Percentiles rank a stretch among this genome's conserved stretches.
Conservation (phyloP, 352 stramenopile species). For the Phytophthora capsici region DNA sequence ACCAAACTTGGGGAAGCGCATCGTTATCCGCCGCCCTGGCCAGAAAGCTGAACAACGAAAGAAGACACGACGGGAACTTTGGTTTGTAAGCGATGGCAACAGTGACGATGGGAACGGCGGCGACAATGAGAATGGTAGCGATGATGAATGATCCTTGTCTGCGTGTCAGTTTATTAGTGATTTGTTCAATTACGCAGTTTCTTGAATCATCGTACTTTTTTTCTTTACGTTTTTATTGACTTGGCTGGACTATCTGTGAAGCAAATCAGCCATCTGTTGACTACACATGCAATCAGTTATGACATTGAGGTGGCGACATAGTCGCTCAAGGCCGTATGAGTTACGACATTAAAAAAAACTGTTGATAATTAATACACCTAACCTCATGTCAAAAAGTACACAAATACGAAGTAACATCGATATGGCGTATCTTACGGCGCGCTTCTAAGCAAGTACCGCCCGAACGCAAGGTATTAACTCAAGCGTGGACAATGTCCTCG, state of each 20-base stretch:
- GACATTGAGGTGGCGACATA: background rate
- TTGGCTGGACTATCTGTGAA: background rate
- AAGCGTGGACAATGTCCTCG: no score
- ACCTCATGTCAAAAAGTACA: background rate
- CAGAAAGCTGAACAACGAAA: background rate
- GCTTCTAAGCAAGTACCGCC: background rate
- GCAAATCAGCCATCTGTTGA: background rate
- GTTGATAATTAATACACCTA: background rate
- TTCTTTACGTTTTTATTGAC: background rate
- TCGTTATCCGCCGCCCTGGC: background rate
- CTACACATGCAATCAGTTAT: background rate
- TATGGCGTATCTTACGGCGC: slow-evolving; percentile 1
- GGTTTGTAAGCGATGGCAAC: background rate
- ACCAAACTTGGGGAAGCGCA: background rate
- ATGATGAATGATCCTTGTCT: background rate
- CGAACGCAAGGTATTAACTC: no score
- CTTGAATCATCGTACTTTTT: background rate
- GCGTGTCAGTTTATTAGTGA: background rate
- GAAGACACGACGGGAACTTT: background rate
- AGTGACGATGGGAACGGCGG: background rate
- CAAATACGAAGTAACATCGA: background rate
- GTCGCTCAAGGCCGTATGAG: background rate
- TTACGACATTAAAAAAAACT: background rate
- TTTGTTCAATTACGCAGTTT: background rate
- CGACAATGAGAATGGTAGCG: background rate